Conservation (phyloP, 2,329 filamentous ascomycete genomes). For the Scedosporium dehoogii region DNA sequence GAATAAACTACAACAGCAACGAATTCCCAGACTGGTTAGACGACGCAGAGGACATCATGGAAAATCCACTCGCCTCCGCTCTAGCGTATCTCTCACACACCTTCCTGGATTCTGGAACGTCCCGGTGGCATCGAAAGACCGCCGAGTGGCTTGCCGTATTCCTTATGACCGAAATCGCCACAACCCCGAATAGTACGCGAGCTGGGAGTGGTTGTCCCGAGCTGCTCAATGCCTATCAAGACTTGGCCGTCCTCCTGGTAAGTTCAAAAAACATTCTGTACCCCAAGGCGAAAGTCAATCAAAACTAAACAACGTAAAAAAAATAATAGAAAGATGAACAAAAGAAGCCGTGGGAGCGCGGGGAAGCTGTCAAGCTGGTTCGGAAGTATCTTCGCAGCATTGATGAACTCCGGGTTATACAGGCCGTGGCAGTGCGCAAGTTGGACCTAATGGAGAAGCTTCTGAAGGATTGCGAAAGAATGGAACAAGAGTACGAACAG, state of each 20-base stretch:
- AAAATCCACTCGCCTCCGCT: not conserved
- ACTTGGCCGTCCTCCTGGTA: not conserved
- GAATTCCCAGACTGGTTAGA: not conserved
- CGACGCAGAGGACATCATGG: not conserved
- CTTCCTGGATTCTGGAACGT: not conserved
- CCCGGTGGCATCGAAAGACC: not conserved
- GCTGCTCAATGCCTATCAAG: not conserved
- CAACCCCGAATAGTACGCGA: not conserved
- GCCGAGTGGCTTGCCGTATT: not conserved
- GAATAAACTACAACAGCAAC: not conserved
- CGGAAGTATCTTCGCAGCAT: not conserved
- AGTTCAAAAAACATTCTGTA: not conserved
- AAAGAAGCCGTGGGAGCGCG: not conserved
- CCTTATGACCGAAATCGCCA: not conserved
- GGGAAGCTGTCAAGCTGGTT: not conserved
- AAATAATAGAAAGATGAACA: not conserved
- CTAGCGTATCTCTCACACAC: not conserved
- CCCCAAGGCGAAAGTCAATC: not conserved
- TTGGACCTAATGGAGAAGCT: not conserved
- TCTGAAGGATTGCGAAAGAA: not conserved
- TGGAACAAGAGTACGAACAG: not conserved
- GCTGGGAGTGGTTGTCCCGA: not conserved
- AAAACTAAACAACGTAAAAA: not conserved
- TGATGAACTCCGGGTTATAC: not conserved
- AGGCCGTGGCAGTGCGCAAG: not conserved